Base-by-base conservation (phyloP, 768 basidiomycete species). In the Lactarius sanguifluus region DNA sequence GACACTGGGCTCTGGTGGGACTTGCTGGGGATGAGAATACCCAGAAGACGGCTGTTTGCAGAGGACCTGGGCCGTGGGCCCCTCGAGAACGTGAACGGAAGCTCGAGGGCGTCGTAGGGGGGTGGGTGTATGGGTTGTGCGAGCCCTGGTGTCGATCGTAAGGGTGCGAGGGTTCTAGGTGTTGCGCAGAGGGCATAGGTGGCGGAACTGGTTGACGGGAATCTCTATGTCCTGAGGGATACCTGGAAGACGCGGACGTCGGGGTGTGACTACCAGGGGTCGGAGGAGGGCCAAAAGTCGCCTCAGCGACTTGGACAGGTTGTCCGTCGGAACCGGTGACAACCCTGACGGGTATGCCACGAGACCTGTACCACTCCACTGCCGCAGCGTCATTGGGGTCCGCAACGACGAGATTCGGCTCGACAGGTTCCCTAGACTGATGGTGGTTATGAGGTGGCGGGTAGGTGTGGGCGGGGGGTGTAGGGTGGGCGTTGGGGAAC, bases 311-410 rank as follows among this genome's bases (percentile, higher is more conserved):
- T 57, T 81, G 80, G 10, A 81, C 77, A 18, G 82, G 78, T 59
- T 83, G 82, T 56, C 80, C 81, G 68, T 88, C 85, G 54, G 81
- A 76, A 0, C 77, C 81, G 36, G 80, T 76, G 23, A 81, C 69
- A 36, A 82, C 75, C 69, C 85, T 81, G 64, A 82, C 75, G 65
- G 79, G 80, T 47, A 81, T 80, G 68, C 83, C 81, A 41, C 79
- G 74, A 64, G 81, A 82, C 67, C 77, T 69, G 71, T 87, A 86
- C 59, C 88, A 86, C 40, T 77, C 72, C 38, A 82, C 28, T 3
- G 66, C 70, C 59, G 77, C 75, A 67, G 80, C 78, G 74, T 87
- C 85, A 69, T 81, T 82, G 62, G 78, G 73, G 69, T 82, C 78
- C 68, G 71, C 65, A 20, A 61, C 57, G 20, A 59, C 36, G 57